phyloP scores from a whole-genome alignment of 2,329 filamentous ascomycete species.

The Juglanconis juglandina region DNA sequence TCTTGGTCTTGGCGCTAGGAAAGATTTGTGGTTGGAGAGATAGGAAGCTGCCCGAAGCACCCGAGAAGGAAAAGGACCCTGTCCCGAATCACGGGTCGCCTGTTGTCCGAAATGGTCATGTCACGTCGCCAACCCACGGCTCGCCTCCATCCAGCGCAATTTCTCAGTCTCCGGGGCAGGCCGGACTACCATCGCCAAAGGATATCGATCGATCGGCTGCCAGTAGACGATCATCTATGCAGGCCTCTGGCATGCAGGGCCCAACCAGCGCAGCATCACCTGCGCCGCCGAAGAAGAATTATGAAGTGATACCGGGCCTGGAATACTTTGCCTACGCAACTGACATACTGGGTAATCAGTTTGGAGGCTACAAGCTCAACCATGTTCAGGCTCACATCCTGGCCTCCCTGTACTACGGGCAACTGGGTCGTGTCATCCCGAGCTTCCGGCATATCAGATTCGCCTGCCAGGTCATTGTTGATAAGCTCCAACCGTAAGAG shows the following conservation, averaged over 20 bases:
- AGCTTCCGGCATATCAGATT: slow-evolving; percentile 65
- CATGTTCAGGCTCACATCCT: slow-evolving; percentile 83
- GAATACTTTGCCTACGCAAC: slow-evolving; percentile 85
- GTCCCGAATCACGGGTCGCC: slow-evolving; percentile 34
- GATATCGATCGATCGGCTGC: slow-evolving; percentile 44
- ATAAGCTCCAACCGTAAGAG: slow-evolving; percentile 72
- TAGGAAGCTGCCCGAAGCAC: slow-evolving; percentile 53
- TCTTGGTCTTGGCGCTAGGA: slow-evolving; percentile 80
- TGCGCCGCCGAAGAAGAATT: slow-evolving; percentile 50
- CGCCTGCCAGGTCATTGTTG: slow-evolving; percentile 58
- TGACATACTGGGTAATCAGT: slow-evolving; percentile 79
- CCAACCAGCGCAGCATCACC: slow-evolving; percentile 25
- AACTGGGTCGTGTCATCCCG: slow-evolving; percentile 80
- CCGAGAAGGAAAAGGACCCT: slow-evolving; percentile 35
- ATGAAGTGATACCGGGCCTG: slow-evolving; percentile 83
- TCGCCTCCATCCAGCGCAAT: slow-evolving; percentile 48
- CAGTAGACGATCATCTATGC: slow-evolving; percentile 51
- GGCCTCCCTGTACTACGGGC: slow-evolving; percentile 83
- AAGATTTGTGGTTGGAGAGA: slow-evolving; percentile 66
- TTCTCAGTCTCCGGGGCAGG: slow-evolving; percentile 38
- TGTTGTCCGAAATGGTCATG: slow-evolving; percentile 47
- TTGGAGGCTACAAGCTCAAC: slow-evolving; percentile 73
- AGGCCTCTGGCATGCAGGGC: slow-evolving; percentile 25
- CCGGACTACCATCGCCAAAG: slow-evolving; percentile 50
- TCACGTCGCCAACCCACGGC: slow-evolving; percentile 51